Conservation (phyloP, 1,139 yeast genomes). For the Candida tropicalis region DNA sequence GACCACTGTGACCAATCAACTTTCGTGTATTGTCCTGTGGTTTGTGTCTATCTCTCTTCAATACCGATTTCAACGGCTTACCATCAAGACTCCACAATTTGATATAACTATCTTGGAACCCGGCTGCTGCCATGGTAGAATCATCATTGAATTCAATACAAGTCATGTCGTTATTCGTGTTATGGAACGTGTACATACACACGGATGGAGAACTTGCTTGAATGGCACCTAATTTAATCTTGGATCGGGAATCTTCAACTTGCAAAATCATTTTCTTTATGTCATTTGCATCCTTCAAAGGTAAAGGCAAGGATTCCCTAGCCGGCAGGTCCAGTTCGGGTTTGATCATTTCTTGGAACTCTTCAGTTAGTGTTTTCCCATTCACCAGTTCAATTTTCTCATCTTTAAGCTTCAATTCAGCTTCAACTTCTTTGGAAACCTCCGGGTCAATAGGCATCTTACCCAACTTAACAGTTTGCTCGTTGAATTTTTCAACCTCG, state of each 20-base stretch:
- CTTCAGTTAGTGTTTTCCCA: slow-evolving; percentile 48
- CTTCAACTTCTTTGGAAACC: slow-evolving; percentile 79
- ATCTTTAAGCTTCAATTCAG: slow-evolving; percentile 79
- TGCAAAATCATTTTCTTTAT: slow-evolving; percentile 74
- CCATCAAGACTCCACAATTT: slow-evolving; percentile 95
- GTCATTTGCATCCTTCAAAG: slow-evolving; percentile 78
- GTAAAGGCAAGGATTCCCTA: slow-evolving; percentile 78
- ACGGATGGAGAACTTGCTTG: slow-evolving; percentile 92
- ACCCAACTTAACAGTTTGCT: slow-evolving; percentile 78
- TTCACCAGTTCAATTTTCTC: slow-evolving; percentile 45
- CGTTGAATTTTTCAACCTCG: slow-evolving; percentile 61
- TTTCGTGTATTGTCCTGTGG: slow-evolving; percentile 53
- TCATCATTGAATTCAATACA: slow-evolving; percentile 85
- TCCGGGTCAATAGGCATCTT: slow-evolving; percentile 85
- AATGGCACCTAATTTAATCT: slow-evolving; percentile 58
- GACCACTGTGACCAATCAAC: slow-evolving; percentile 90
- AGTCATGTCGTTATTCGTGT: slow-evolving; percentile 86
- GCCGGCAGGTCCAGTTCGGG: slow-evolving; percentile 69
- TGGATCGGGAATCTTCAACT: slow-evolving; percentile 80
- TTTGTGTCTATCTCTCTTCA: slow-evolving; percentile 61
- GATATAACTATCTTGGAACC: slow-evolving; percentile 89
- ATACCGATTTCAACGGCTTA: slow-evolving; percentile 68
- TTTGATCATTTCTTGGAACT: slow-evolving; percentile 51
- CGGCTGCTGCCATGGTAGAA: slow-evolving; percentile 86
- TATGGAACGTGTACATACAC: slow-evolving; percentile 98